phyloP scores from a whole-genome alignment of 495 filamentous ascomycete genomes.

The Cercophora samala region DNA sequence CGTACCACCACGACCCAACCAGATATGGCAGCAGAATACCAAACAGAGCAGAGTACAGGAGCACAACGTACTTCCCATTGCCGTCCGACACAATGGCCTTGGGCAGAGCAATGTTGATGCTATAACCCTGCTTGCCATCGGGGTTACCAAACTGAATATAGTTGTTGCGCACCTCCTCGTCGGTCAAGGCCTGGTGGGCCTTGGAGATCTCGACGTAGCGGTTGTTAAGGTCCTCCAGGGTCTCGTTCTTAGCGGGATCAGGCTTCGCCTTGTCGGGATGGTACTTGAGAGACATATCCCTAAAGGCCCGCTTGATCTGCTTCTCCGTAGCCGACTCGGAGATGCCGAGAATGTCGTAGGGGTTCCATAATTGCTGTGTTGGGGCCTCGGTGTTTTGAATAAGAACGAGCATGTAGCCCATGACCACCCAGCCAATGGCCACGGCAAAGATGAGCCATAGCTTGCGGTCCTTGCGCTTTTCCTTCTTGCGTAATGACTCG shows the following conservation, averaged over 20 bases:
- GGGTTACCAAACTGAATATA: conserved; percentile 93
- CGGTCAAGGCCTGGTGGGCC: conserved; percentile 94
- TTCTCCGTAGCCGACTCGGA: conserved; percentile 83
- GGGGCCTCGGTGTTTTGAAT: conserved; percentile 76
- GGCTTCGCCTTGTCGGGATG: conserved; percentile 90
- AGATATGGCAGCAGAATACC: conserved; percentile 89
- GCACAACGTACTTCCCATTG: conserved; percentile 89
- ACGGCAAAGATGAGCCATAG: conserved; percentile 81
- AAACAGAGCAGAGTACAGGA: conserved; percentile 81
- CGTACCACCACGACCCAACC: conserved; percentile 98
- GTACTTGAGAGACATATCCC: conserved; percentile 75
- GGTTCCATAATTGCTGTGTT: conserved; percentile 82
- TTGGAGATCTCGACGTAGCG: conserved; percentile 92
- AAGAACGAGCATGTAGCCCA: conserved; percentile 90
- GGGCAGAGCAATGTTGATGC: conserved; percentile 94
- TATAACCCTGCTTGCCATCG: conserved; percentile 95
- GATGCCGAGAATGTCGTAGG: conserved; percentile 87
- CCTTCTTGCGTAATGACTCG: conserved; percentile 77
- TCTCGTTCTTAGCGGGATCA: conserved; percentile 83
- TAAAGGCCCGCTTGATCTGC: conserved; percentile 85
- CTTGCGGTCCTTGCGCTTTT: conserved; percentile 84
- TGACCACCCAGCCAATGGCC: conserved; percentile 71
- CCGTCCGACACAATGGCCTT: conserved; percentile 90
- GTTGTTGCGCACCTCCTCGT: conserved; percentile 96
- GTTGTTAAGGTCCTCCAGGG: conserved; percentile 76